Evolutionary conservation across 2,329 filamentous ascomycete genomes (phyloP), one percentile per base, ranked within the genome.

Genomic region (Penicillium polonicum): DNA sequence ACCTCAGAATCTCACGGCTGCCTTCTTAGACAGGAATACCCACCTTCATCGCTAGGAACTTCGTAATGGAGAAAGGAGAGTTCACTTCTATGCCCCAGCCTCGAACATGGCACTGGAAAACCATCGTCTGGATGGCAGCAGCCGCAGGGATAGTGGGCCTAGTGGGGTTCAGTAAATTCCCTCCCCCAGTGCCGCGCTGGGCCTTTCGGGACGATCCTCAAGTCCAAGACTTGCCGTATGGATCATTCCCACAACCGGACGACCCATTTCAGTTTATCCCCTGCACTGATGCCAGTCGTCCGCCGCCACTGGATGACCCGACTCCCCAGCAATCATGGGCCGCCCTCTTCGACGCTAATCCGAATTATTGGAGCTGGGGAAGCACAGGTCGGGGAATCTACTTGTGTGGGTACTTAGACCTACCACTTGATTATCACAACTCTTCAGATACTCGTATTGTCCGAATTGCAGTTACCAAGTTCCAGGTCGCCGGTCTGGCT

Each of bases 391-490:
- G n/a, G 13, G 60, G 61, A 13, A 64, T 62, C 29, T 62, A 62
- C 48, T 31, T 62, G 27, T 62, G 61, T 53, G 60, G 61, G 45
- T 64, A 60, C 23, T 36, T 64, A 8, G 60, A 64, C 46, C 57
- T 64, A 7, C 61, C 61, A 9, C 52, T 64, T 1, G 60, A 64
- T 33, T 64, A 64, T 41, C 55, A 49, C 15, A 64, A 64, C n/a
- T 4, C 35, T 3, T 59, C 60, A 12, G 60, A 64, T 19, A 12
- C n/a, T 29, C 62, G 62, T 12, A 62, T 62, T 4, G 55, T 59
- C 10, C 58, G 62, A 25, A 44, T 62, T 55, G 58, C 62, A 17
- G 53, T 64, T 3, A 62, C 55, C 25, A 64, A 60, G 39, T 64
- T 57, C 19, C 62, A 62, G n/a, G 62, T 62, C 31, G 48, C 55